Evolutionary conservation across 225 moss, liverwort and hornwort species (phyloP), one percentile per base, ranked within the genome.

Genomic region (Ulota crispa): DNA sequence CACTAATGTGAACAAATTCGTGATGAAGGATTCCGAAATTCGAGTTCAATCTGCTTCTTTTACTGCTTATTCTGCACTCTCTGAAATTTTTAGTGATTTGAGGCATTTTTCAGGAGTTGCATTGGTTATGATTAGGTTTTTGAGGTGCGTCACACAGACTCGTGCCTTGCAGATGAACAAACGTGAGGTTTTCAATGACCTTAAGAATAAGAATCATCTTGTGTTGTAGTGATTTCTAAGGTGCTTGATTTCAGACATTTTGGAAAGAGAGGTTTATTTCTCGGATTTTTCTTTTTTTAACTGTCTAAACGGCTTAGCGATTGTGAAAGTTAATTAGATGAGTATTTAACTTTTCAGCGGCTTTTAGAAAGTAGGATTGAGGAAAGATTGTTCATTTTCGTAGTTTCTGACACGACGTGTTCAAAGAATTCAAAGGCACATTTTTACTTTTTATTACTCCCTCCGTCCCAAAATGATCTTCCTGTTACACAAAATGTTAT

Each of bases 51-150:
- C 54, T 43, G 26, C 14, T n/a, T 42, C 28, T 36, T 73, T 7
- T 36, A 9, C 30, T 7, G 5, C 7, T 21, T 28, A 45, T 42
- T 34, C 23, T 34, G 15, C 50, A 0, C 2, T 18, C 5, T 30
- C 5, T 7, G 28, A 6, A 23, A 54, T 9, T 19, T 32, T 52
- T 47, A 26, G 70, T 59, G 18, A 32, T 61, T 61, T 27, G 50
- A 74, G 74, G 42, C 66, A 7, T 52, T 76, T 76, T 84, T 21
- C 72, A 45, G 63, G 57, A 37, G 41, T 65, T 69, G 64, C 64
- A 50, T 82, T 79, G 50, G 64, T 21, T 64, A 28, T 45, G 26
- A 61, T 79, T 79, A 79, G 84, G 82, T 81, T 78, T 64, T 78
- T n/a, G 73, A 28, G 23, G 57, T 71, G 24, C 56, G 64, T 75